A percentile compares a stretch with the other conserved stretches of the same genome.
These are phyloP conservation scores for Rhizophora mangle DNA, from an alignment of 345 rosid species.

Conservation along the genomic window DNA sequence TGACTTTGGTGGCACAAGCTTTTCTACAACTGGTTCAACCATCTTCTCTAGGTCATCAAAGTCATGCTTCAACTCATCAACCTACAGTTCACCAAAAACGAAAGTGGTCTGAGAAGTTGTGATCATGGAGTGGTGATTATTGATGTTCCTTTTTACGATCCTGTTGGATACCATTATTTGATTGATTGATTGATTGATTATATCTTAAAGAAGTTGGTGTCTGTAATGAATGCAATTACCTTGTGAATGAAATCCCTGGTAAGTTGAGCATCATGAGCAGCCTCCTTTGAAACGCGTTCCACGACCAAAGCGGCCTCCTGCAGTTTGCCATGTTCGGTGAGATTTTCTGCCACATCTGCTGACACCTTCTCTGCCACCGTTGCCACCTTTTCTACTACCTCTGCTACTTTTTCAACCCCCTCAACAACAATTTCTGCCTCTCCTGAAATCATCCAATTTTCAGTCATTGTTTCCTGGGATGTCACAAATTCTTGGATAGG, in stretches of 20 bases:
- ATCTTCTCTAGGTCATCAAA: conserved; percentile 49
- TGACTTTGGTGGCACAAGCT: conserved; percentile 26
- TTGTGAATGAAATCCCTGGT: conserved; percentile 48
- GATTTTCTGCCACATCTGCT: conserved; percentile 29
- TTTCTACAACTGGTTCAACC: conserved; percentile 46
- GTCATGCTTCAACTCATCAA: conserved; percentile 51
- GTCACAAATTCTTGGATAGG: too few relatives aligned
- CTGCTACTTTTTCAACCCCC: conserved; percentile 49
- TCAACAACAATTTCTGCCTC: conserved; percentile 44
- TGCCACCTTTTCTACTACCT: conserved; percentile 39
- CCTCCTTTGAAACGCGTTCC: conserved; percentile 51
- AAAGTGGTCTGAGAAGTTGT: not conserved
- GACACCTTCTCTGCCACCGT: conserved; percentile 23
- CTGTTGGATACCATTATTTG: not conserved
- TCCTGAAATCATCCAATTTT: not conserved
- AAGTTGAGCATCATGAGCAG: conserved; percentile 59
- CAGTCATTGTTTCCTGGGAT: too few relatives aligned
- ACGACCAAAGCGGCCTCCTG: conserved; percentile 52
- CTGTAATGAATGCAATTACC: conserved; percentile 29
- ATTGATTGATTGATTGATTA: not conserved
- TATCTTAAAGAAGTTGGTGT: not conserved
- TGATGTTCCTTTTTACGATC: too few relatives aligned
- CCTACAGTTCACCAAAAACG: conserved; percentile 27
- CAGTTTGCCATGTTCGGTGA: conserved; percentile 50
- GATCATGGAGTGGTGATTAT: too few relatives aligned